Evolutionary conservation across 2,329 filamentous ascomycete species (phyloP).

Genomic region (Colletotrichum agaves): DNA sequence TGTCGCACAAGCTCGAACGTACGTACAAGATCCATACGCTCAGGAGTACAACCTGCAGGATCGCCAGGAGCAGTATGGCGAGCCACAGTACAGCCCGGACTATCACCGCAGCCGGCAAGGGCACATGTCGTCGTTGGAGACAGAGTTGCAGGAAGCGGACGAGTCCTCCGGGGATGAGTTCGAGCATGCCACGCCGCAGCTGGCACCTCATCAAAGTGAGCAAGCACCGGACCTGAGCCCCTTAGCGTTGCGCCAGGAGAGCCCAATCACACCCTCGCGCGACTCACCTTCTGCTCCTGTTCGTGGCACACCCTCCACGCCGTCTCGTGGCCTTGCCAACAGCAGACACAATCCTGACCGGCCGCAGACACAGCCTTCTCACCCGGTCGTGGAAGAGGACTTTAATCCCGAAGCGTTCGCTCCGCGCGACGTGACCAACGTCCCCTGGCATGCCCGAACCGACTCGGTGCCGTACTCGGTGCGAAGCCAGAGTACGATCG

Average conservation of each 20-base stretch:
- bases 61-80: not conserved
- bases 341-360: conserved; percentile 44
- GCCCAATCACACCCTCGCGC: conserved; percentile 24
- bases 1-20: not conserved
- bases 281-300: conserved; percentile 15
- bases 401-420: conserved; percentile 39
- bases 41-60: not conserved
- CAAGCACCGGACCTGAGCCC: conserved; percentile 38
- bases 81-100: conserved; percentile 1
- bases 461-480: conserved; percentile 49
- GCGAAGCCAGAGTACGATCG: conserved; percentile 49
- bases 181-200: conserved; percentile 35
- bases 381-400: conserved; percentile 13
- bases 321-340: conserved; percentile 41
- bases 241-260: conserved; percentile 35
- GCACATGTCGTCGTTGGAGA: not conserved
- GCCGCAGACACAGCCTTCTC: conserved; percentile 38
- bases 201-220: conserved; percentile 31
- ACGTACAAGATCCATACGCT: not conserved
- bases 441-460: conserved; percentile 45
- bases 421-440: conserved; percentile 47
- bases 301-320: conserved; percentile 34
- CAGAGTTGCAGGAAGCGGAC: conserved; percentile 17
- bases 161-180: conserved; percentile 4
- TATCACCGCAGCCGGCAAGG: not conserved